Evolutionary conservation across 768 basidiomycete genomes (phyloP).

Genomic region (Neoboletus brunneissimus): DNA sequence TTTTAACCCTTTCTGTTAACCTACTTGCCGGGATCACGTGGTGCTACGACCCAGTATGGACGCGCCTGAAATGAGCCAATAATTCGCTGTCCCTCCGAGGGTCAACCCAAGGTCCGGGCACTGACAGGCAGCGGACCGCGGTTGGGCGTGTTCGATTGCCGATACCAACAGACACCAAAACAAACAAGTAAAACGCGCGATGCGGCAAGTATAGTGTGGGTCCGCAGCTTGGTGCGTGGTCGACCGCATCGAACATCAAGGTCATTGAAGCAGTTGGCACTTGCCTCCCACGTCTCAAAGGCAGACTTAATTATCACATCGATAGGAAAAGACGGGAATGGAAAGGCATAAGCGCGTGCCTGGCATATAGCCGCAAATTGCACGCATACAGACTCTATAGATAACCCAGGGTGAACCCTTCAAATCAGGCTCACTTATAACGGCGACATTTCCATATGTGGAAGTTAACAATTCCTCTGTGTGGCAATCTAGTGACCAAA

Average conservation of each 20-base stretch:
- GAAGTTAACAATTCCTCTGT: constrained; percentile 1
- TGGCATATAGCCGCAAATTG: constrained; percentile 12
- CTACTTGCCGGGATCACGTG: constrained; percentile 31
- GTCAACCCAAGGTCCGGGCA: constrained; percentile 12
- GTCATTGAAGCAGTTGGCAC: neutral
- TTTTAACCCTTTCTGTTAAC: constrained; percentile 17
- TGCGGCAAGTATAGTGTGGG: constrained; percentile 18
- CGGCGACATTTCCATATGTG: constrained; percentile 9
- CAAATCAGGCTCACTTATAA: constrained; percentile 6
- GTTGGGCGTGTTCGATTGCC: constrained; percentile 7
- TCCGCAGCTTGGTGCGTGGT: constrained; percentile 1
- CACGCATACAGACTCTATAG: constrained; percentile 4
- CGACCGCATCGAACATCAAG: constrained; percentile 13
- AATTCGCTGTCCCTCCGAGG: neutral
- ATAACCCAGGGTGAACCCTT: constrained; percentile 12
- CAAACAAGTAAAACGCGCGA: constrained; percentile 1
- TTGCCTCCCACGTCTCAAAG: constrained; percentile 13
- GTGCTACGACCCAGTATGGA: neutral
- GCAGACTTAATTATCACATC: constrained; percentile 3
- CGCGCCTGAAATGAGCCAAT: constrained; percentile 1
- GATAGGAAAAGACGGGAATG: constrained; percentile 2
- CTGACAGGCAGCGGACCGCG: constrained; percentile 9
- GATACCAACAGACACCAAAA: constrained; percentile 8
- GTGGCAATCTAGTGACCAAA: constrained; percentile 4
- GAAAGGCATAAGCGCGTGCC: constrained; percentile 18